These are phyloP conservation scores for Pseudogymnoascus sp. DNA, from an alignment of 2,329 filamentous ascomycete genomes.

Conservation along the genomic window DNA sequence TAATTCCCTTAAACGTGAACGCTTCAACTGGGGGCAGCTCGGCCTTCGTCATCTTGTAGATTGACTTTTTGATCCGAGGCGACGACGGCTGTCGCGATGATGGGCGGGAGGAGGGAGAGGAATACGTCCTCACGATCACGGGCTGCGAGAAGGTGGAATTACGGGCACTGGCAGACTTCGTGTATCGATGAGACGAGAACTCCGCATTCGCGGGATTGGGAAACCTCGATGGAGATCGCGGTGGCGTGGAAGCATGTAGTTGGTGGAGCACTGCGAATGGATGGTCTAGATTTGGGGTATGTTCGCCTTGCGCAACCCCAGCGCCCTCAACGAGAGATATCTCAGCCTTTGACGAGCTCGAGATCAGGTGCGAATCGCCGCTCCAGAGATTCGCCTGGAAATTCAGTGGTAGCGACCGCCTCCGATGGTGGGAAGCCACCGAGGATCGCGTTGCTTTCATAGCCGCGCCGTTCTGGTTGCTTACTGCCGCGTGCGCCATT, in stretches of 20 bases:
- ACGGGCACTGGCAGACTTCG: constrained; percentile 48
- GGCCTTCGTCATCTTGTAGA: constrained; percentile 26
- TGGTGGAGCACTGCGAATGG: constrained; percentile 6
- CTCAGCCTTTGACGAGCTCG: background rate
- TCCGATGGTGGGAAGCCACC: constrained; percentile 6
- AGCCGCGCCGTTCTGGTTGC: constrained; percentile 1
- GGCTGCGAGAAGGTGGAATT: constrained; percentile 54
- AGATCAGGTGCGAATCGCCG: background rate
- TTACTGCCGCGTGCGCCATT: constrained; percentile 9
- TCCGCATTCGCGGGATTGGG: constrained; percentile 18
- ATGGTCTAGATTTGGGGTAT: background rate
- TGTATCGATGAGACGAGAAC: constrained; percentile 39
- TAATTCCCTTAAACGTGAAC: constrained; percentile 58
- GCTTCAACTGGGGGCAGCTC: constrained; percentile 55
- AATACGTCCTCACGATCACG: constrained; percentile 59
- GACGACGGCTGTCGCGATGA: constrained; percentile 22
- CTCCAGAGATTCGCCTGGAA: background rate
- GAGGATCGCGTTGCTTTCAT: constrained; percentile 5
- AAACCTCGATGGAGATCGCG: constrained; percentile 5
- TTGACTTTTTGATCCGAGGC: constrained; percentile 17
- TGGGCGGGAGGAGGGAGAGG: constrained; percentile 34
- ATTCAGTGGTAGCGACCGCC: constrained; percentile 5
- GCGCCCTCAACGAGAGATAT: constrained; percentile 4
- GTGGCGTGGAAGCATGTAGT: constrained; percentile 4
- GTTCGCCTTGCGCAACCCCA: constrained; percentile 6